Evolutionary conservation across 768 basidiomycete species (phyloP).

Genomic region (Holtermannia corniformis): DNA sequence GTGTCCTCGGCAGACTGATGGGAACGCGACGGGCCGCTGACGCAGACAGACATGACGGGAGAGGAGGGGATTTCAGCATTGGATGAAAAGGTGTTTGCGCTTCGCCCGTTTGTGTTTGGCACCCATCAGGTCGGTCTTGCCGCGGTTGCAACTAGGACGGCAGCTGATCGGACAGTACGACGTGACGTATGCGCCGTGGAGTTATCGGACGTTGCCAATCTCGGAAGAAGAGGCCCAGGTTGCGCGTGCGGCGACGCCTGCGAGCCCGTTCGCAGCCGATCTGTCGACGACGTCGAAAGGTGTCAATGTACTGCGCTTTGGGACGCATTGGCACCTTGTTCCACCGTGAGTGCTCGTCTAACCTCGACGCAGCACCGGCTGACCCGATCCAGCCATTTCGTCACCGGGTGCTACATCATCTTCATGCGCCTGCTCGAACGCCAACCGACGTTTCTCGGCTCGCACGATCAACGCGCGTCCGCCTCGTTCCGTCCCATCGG

Average conservation of each 20-base stretch:
- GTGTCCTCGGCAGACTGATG: background rate
- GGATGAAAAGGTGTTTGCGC: constrained; percentile 43
- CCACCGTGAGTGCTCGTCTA: too few species aligned
- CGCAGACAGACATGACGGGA: constrained; percentile 14
- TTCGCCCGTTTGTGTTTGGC: constrained; percentile 44
- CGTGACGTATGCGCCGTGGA: constrained; percentile 33
- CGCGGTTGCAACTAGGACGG: background rate
- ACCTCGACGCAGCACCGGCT: too few species aligned
- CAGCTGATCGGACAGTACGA: constrained; percentile 22
- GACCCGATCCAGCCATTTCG: too few species aligned
- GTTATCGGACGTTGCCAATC: constrained; percentile 28
- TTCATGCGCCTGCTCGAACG: constrained; percentile 33
- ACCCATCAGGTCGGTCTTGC: constrained; percentile 39
- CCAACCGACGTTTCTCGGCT: constrained; percentile 22
- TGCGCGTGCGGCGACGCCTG: background rate
- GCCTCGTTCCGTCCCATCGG: constrained; percentile 4
- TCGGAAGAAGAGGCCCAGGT: constrained; percentile 2
- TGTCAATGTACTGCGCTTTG: background rate
- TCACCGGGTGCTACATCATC: constrained; percentile 19
- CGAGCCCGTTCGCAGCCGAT: background rate
- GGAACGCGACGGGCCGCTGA: constrained; percentile 3
- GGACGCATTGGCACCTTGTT: background rate
- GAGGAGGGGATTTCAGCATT: constrained; percentile 34
- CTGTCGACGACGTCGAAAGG: background rate
- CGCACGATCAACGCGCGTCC: constrained; percentile 14